These are phyloP conservation scores for Pythium brachiatum DNA, from an alignment of 352 stramenopile species.

Conservation along the genomic window DNA sequence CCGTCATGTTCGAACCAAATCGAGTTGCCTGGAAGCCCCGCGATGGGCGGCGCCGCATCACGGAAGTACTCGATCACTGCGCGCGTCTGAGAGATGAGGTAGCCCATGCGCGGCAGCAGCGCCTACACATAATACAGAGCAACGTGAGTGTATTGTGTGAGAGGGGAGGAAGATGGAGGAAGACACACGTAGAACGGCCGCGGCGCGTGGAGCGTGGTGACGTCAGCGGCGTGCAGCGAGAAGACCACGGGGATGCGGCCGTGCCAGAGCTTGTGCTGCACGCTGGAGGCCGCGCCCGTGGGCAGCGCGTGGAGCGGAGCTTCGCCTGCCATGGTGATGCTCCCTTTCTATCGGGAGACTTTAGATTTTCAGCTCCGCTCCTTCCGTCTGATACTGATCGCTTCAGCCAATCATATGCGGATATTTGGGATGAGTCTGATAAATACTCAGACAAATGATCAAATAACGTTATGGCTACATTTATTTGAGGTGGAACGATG, in stretches of 20 bases:
- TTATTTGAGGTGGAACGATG: no score
- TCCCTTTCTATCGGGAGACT: not conserved
- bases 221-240: conserved; percentile 65
- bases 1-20: conserved; percentile 76
- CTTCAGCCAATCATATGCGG: not conserved
- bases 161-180: not conserved
- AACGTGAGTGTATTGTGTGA: not conserved
- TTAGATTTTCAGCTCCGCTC: not conserved
- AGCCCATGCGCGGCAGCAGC: conserved; percentile 83
- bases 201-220: conserved; percentile 77
- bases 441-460: not conserved
- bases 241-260: conserved; percentile 74
- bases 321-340: not conserved
- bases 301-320: not conserved
- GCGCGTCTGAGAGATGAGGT: conserved; percentile 67
- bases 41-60: conserved; percentile 65
- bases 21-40: conserved; percentile 40
- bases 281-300: not conserved
- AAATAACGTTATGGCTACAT: conserved; percentile 3
- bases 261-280: conserved; percentile 53
- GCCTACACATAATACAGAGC: conserved; percentile 35
- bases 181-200: conserved; percentile 73
- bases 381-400: not conserved
- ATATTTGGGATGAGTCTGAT: not conserved
- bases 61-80: conserved; percentile 78